phyloP scores from a whole-genome alignment of 2,329 filamentous ascomycete species.

The Endoconidiophora laricicola region DNA sequence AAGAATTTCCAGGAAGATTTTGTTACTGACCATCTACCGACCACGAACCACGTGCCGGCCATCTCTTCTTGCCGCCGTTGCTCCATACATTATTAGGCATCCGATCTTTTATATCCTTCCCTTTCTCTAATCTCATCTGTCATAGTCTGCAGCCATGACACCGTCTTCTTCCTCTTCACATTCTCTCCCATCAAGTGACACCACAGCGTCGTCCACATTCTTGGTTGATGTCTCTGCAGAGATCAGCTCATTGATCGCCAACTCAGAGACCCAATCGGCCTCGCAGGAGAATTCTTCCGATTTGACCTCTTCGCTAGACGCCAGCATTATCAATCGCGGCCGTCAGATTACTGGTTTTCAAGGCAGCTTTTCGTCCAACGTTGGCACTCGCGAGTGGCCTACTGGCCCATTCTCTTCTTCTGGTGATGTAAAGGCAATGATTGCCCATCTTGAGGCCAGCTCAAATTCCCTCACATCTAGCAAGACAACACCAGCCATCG shows the following conservation, averaged over 20 bases:
- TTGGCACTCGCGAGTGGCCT: slow-evolving; percentile 11
- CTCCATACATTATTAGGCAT: not conserved
- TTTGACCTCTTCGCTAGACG: not conserved
- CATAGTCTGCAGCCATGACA: not conserved
- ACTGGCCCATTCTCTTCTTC: not conserved
- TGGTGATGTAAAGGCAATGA: slow-evolving; percentile 1
- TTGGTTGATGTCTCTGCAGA: slow-evolving; percentile 9
- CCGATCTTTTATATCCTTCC: not conserved
- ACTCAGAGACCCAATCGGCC: not conserved
- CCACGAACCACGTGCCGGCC: too few species aligned
- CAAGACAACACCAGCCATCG: not conserved
- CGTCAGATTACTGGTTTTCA: slow-evolving; percentile 11
- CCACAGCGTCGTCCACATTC: slow-evolving; percentile 4
- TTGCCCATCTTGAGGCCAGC: not conserved
- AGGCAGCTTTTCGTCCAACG: slow-evolving; percentile 13
- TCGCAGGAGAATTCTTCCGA: not conserved
- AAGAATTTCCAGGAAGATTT: too few species aligned
- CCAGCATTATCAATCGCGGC: slow-evolving; percentile 11
- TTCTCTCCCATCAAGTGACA: too few species aligned
- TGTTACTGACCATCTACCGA: too few species aligned
- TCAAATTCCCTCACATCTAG: not conserved
- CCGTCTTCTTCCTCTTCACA: not conserved
- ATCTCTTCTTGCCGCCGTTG: not conserved
- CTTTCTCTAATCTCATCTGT: not conserved
- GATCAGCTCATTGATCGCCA: slow-evolving; percentile 5